Conservation (phyloP, 108 stramenopile species). For the Bacterosira constricta region DNA sequence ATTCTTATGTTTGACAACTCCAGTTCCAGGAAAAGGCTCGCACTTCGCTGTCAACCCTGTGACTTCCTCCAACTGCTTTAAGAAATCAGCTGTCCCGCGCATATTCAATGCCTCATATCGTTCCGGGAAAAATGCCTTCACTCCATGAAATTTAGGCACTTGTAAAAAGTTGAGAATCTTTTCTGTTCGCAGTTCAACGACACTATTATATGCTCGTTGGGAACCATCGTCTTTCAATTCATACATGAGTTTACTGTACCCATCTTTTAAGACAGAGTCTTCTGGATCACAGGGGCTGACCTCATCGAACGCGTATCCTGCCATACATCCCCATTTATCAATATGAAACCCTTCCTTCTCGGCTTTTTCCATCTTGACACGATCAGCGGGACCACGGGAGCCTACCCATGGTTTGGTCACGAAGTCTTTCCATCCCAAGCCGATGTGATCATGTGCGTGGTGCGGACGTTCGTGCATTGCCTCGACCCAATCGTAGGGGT, state of each 20-base stretch:
- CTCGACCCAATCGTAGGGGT: slow-evolving; percentile 48
- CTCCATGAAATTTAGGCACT: slow-evolving; percentile 12
- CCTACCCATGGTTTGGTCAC: slow-evolving; percentile 33
- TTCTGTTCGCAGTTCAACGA: slow-evolving; percentile 9
- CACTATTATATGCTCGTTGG: slow-evolving; percentile 9
- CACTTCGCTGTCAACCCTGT: slow-evolving; percentile 28
- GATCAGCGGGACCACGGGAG: slow-evolving; percentile 1
- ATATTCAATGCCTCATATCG: slow-evolving; percentile 22
- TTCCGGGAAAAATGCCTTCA: slow-evolving; percentile 15
- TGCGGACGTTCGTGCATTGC: slow-evolving; percentile 39
- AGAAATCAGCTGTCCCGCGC: slow-evolving; percentile 13
- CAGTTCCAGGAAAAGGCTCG: slow-evolving; percentile 12
- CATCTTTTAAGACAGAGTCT: slow-evolving; percentile 4
- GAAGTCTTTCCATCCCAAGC: slow-evolving; percentile 24
- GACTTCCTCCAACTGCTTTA: slow-evolving; percentile 21
- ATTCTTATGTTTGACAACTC: slow-evolving; percentile 6
- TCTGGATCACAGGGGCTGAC: slow-evolving; percentile 5
- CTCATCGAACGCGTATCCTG: slow-evolving; percentile 19
- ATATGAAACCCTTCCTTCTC: background rate
- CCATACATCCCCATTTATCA: background rate
- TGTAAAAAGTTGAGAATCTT: slow-evolving; percentile 27
- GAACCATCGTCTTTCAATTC: slow-evolving; percentile 10
- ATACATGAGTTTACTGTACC: slow-evolving; percentile 3
- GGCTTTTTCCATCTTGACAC: background rate
- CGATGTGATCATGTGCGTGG: slow-evolving; percentile 10